A percentile compares a stretch with the other conserved stretches of the same genome.
Evolutionary conservation across 2,329 filamentous ascomycete genomes (phyloP).

Genomic region (Verticillium klebahnii): DNA sequence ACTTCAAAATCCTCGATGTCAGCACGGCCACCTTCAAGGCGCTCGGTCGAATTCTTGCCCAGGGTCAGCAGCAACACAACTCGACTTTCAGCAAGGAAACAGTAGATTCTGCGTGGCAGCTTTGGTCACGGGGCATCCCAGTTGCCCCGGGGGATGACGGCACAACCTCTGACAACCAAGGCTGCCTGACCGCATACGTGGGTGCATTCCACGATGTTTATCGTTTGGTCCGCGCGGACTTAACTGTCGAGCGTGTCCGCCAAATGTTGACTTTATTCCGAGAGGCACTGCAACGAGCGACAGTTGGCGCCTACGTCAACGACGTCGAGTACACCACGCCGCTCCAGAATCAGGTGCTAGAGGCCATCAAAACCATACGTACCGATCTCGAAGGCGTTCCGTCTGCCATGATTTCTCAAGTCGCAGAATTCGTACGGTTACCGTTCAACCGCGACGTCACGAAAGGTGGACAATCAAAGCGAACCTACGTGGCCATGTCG

Average conservation of each 20-base stretch:
- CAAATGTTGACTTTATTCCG: conserved; percentile 69
- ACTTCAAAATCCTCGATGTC: conserved; percentile 62
- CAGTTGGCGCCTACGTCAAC: conserved; percentile 60
- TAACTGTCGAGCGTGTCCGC: conserved; percentile 58
- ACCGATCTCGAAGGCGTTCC: conserved; percentile 62
- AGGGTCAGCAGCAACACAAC: conserved; percentile 38
- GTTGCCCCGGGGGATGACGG: conserved; percentile 27
- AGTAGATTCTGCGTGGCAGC: conserved; percentile 59
- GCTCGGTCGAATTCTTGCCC: conserved; percentile 55
- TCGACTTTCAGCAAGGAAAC: conserved; percentile 47
- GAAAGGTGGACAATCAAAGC: conserved; percentile 39
- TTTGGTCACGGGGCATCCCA: conserved; percentile 67
- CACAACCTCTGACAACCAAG: conserved; percentile 62
- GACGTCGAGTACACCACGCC: conserved; percentile 71
- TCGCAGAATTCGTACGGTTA: conserved; percentile 67
- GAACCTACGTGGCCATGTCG: conserved; percentile 86
- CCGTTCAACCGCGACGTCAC: conserved; percentile 50
- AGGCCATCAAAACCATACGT: conserved; percentile 62
- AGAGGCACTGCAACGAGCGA: conserved; percentile 66
- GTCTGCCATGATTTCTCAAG: conserved; percentile 61
- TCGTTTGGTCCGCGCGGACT: conserved; percentile 60
- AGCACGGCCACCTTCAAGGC: conserved; percentile 69
- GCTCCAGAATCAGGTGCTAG: conserved; percentile 65
- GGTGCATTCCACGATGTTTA: conserved; percentile 74
- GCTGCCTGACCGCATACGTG: conserved; percentile 81